These are phyloP conservation scores for Flaveria floridana DNA, from an alignment of 140 eudicot species.

Conservation along the genomic window DNA sequence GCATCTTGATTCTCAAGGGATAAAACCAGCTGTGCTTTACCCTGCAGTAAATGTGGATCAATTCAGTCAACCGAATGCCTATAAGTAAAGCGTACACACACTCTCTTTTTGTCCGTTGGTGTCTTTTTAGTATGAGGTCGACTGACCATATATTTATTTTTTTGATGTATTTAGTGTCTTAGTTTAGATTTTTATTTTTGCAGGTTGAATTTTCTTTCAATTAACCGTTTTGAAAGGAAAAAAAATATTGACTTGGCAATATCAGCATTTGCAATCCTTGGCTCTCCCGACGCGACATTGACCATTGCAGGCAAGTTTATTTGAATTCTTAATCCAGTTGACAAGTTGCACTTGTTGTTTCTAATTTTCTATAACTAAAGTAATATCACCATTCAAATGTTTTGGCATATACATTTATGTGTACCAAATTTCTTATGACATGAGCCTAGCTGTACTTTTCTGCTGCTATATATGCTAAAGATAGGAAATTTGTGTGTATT, in stretches of 20 bases:
- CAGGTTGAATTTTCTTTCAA: slow-evolving; percentile 83
- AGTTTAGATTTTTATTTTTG: slow-evolving; percentile 11
- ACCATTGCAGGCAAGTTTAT: slow-evolving; percentile 72
- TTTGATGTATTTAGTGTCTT: not conserved
- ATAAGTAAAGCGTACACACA: slow-evolving; percentile 52
- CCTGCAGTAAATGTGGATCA: slow-evolving; percentile 95
- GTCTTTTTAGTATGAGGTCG: slow-evolving; percentile 41
- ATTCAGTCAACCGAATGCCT: slow-evolving; percentile 64
- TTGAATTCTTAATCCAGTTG: slow-evolving; percentile 3
- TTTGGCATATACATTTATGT: no score
- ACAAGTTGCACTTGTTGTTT: not conserved
- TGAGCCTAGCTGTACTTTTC: not conserved
- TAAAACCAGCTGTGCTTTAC: slow-evolving; percentile 86
- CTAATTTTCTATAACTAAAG: no score
- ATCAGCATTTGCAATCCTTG: slow-evolving; percentile 79
- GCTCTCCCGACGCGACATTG: slow-evolving; percentile 52
- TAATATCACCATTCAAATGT: slow-evolving; percentile 3
- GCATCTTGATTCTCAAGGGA: slow-evolving; percentile 64
- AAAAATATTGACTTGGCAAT: slow-evolving; percentile 83
- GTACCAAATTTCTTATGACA: not conserved
- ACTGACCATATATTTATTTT: slow-evolving; percentile 6
- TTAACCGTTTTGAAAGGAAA: slow-evolving; percentile 91
- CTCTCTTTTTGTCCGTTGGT: slow-evolving; percentile 39
- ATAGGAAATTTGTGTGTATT: not conserved
- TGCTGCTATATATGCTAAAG: not conserved